Evolutionary conservation across 2,329 filamentous ascomycete genomes (phyloP).

Genomic region (Chaetomium olivaceum): DNA sequence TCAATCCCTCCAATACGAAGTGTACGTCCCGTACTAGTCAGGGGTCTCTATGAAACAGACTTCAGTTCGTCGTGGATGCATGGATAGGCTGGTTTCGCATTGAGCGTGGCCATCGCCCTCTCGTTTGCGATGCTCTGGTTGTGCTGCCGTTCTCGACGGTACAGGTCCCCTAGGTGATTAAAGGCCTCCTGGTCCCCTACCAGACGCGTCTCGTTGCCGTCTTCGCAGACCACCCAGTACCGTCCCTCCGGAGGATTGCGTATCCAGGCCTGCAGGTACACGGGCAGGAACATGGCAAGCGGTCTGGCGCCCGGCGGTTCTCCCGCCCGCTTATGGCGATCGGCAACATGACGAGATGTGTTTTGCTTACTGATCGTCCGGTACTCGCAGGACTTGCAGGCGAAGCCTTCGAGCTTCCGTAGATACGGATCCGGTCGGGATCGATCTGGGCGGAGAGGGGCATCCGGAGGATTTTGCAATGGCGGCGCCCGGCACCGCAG

Average conservation of each 20-base stretch:
- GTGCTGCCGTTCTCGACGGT: background rate
- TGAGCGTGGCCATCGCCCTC: background rate
- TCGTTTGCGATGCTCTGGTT: background rate
- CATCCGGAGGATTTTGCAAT: background rate
- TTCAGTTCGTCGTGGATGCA: no score
- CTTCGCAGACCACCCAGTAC: conserved; percentile 1
- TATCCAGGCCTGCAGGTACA: conserved; percentile 2
- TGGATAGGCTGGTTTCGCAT: background rate
- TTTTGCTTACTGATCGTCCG: background rate
- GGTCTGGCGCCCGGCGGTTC: background rate
- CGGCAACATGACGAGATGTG: background rate
- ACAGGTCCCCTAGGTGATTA: background rate
- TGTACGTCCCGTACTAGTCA: no score
- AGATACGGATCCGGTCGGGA: background rate
- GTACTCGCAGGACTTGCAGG: background rate
- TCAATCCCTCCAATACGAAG: no score
- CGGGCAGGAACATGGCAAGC: background rate
- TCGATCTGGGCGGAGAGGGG: background rate
- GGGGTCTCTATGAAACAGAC: no score
- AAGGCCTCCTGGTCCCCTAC: background rate
- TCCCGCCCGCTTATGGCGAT: background rate
- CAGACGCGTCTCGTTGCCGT: background rate
- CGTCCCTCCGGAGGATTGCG: background rate
- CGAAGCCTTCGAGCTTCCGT: background rate
- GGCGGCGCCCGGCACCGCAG: background rate